Base-by-base conservation (phyloP, 192 early-diverging fungal genomes). In the Umbelopsis vinacea region DNA sequence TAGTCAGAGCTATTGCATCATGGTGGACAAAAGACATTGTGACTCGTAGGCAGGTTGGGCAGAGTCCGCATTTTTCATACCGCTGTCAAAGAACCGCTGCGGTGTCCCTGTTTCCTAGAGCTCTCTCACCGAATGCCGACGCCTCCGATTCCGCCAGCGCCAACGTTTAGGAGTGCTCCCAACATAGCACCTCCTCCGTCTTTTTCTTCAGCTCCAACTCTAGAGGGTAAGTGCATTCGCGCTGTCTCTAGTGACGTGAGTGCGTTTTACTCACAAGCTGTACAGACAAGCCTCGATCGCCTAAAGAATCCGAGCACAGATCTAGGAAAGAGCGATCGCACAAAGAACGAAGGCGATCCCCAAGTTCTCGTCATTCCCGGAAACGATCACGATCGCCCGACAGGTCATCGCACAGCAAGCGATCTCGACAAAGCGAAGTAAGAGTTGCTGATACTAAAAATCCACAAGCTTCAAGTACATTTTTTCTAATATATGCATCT, bases 331-430 rank as follows among this genome's bases (percentile, higher is more conserved):
- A 53, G 37, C 22, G 23, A 57, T 22, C 19, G 4, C 21, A 52
- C 35, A 33, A 66, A 35, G 53, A 60, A 40, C 54, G 38, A 7
- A 45, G 43, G 38, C 54, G 38, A 23, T 71, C 70, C 2, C 46
- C 50, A 50, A 50, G 48, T 12, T 71, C 70, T 29, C 71, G 40
- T 35, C 45, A 55, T 63, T 46, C 38, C 55, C 38, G 54, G n/a
- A 63, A 60, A 46, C 53, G 57, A 55, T 71, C 70, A 19, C 70
- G 52, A 35, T 54, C 52, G 35, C 70, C 70, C 17, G 22, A 3
- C 29, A 37, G 33, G 26, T 53, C 24, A 11, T 38, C 52, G 4
- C 57, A 57, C 23, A 37, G 33, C 68, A 69, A 69, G 12, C 26
- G 57, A 63, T 63, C 57, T 37, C 57, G 57, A 37, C 57, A 63